Evolutionary conservation across 768 basidiomycete genomes (phyloP), one percentile per base, ranked within the genome.

Genomic region (Collybia mongolica): DNA sequence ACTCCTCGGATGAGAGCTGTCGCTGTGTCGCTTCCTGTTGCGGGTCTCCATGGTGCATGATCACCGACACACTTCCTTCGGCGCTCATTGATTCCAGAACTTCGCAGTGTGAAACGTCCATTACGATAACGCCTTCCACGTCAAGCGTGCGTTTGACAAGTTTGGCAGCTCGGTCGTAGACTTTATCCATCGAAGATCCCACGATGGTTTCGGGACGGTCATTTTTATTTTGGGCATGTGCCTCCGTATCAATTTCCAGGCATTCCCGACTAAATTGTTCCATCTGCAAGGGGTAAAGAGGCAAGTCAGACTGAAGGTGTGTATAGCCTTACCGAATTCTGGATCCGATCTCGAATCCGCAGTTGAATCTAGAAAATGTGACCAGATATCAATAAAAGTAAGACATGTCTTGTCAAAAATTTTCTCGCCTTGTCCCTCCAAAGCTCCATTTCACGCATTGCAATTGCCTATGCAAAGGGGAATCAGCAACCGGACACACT

Each of bases 241-340:
- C 55, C 48, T 83, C 80, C 32, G 76, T 79, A 65, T 96, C 93
- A 55, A 94, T 89, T 64, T 96, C 94, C 20, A 98, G 79, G 60
- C 92, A 95, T 66, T 98, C 94, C 18, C 95, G 83, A 45, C 90
- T 95, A 63, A 98, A 97, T 56, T 90, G 83, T 64, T 98, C 94
- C 94, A 98, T 96, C 83, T 90, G 57, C 11, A 28, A 28, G 41
- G 22, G 35, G 17, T 28, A 8, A 46, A 29, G 49, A 9, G 17
- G 39, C 12, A 45, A 8, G 40, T 39, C 19, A 26, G 23, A 42
- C 2, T 47, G 29, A 24, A 22, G 18, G 23, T 37, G 49, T 40
- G 41, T 11, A 40, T 41, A 23, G 37, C 61, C 84, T 59, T 61
- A 85, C 90, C 39, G 95, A 96, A 52, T 74, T 91, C 60, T 98